A percentile compares a stretch with the other conserved stretches of the same genome.
Evolutionary conservation across 73 alveolate genomes (phyloP).

Genomic region (Paramecium bursaria): DNA sequence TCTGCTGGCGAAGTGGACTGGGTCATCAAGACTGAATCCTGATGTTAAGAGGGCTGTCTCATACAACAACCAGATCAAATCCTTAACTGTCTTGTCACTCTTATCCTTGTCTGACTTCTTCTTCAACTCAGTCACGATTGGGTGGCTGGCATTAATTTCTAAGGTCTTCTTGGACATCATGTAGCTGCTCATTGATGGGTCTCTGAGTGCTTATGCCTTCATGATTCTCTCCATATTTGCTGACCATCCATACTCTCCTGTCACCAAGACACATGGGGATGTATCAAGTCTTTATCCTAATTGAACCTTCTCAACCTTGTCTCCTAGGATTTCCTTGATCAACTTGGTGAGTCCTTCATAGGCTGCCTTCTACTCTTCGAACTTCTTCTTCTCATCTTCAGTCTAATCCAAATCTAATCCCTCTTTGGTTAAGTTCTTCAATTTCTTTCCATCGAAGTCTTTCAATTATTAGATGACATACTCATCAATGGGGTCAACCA

Average conservation of each 20-base stretch:
- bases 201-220: slow-evolving; percentile 99
- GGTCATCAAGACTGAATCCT: slow-evolving; percentile 99
- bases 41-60: slow-evolving; percentile 99
- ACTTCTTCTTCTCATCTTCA: slow-evolving; percentile 95
- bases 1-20: slow-evolving; percentile 97
- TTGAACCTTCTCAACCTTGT: slow-evolving; percentile 99
- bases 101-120: slow-evolving; percentile 97
- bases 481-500: slow-evolving; percentile 99
- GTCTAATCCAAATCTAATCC: slow-evolving; percentile 97
- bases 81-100: slow-evolving; percentile 98
- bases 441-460: slow-evolving; percentile 99
- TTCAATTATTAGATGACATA: slow-evolving; percentile 98
- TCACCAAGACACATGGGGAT: slow-evolving; percentile 99
- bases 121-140: slow-evolving; percentile 94
- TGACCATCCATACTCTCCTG: slow-evolving; percentile 99
- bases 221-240: slow-evolving; percentile 99
- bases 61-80: slow-evolving; percentile 97
- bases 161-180: slow-evolving; percentile 99
- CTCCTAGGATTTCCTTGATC: slow-evolving; percentile 98
- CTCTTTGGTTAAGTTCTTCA: slow-evolving; percentile 97
- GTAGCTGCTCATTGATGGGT: slow-evolving; percentile 97
- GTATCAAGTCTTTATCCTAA: slow-evolving; percentile 96
- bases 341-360: slow-evolving; percentile 98
- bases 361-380: slow-evolving; percentile 98
- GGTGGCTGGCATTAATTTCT: slow-evolving; percentile 97